A percentile compares a stretch with the other conserved stretches of the same genome.
These are phyloP conservation scores for Globisporangium iwayamae DNA, from an alignment of 352 stramenopile species.

Conservation along the genomic window DNA sequence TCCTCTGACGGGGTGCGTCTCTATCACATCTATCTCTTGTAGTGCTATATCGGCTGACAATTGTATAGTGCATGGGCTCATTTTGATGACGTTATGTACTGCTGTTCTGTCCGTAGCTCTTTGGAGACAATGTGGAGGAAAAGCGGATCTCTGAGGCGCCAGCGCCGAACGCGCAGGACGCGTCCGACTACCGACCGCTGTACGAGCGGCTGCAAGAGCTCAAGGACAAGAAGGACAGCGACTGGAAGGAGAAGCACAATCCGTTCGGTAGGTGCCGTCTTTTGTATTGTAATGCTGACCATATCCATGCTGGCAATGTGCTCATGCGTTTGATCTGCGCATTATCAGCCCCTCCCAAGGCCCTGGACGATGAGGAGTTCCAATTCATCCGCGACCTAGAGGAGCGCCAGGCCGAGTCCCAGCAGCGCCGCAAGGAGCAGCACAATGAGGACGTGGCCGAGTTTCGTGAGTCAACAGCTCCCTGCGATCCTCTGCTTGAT, in stretches of 20 bases:
- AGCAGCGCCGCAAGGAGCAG: slow-evolving; percentile 54
- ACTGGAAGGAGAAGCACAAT: slow-evolving; percentile 90
- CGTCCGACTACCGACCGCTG: slow-evolving; percentile 59
- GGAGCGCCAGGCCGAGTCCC: slow-evolving; percentile 39
- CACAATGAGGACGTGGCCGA: slow-evolving; percentile 70
- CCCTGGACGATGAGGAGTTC: slow-evolving; percentile 83
- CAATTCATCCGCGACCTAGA: slow-evolving; percentile 78
- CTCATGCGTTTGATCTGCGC: neutral
- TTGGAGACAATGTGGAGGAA: slow-evolving; percentile 85
- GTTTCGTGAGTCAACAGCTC: slow-evolving; percentile 44
- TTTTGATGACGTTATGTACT: neutral
- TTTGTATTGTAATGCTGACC: neutral
- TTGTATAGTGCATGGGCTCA: neutral
- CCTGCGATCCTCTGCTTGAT: too few relatives aligned
- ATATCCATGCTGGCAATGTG: neutral
- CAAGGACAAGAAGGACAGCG: slow-evolving; percentile 72
- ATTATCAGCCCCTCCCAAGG: slow-evolving; percentile 67
- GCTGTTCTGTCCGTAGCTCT: slow-evolving; percentile 44
- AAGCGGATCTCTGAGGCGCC: slow-evolving; percentile 70
- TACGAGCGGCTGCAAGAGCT: slow-evolving; percentile 81
- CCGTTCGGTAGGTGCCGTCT: slow-evolving; percentile 53
- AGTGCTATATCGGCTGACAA: neutral
- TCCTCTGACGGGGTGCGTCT: slow-evolving; percentile 73
- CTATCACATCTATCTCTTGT: neutral
- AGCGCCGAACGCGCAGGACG: slow-evolving; percentile 34